Conservation (phyloP, 768 basidiomycete genomes). For the Suillus paluster region DNA sequence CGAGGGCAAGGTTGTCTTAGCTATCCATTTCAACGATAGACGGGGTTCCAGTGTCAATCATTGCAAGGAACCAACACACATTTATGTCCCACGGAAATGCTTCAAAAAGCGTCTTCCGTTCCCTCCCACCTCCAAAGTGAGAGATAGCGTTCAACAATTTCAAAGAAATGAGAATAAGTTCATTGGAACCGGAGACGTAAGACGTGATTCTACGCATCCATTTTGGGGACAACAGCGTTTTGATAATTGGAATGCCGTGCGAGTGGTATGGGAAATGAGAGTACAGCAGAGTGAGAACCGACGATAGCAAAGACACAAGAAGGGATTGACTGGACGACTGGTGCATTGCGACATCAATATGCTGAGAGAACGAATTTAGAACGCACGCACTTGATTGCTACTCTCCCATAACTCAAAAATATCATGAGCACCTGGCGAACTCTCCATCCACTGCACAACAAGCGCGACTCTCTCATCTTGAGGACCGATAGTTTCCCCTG, state of each 20-base stretch:
- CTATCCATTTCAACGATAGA: slow-evolving; percentile 88
- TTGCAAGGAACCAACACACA: slow-evolving; percentile 39
- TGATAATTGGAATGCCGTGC: slow-evolving; percentile 65
- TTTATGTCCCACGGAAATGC: slow-evolving; percentile 81
- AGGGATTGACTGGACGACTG: slow-evolving; percentile 49
- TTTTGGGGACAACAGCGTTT: slow-evolving; percentile 56
- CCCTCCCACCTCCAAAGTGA: slow-evolving; percentile 65
- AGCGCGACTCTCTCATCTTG: slow-evolving; percentile 66
- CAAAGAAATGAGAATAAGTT: slow-evolving; percentile 67
- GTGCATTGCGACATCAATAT: neutral
- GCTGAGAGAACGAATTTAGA: neutral
- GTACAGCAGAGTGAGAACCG: slow-evolving; percentile 64
- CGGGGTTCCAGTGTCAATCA: slow-evolving; percentile 79
- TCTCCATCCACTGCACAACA: slow-evolving; percentile 65
- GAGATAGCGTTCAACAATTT: slow-evolving; percentile 68
- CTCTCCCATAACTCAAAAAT: slow-evolving; percentile 68
- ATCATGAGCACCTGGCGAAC: slow-evolving; percentile 58
- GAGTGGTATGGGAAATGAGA: slow-evolving; percentile 71
- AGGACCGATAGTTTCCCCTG: slow-evolving; percentile 52
- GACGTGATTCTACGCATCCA: slow-evolving; percentile 62
- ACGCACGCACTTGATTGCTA: slow-evolving; percentile 49
- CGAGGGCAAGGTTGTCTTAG: no score
- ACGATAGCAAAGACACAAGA: slow-evolving; percentile 57
- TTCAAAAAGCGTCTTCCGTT: slow-evolving; percentile 65
- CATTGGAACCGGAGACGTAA: slow-evolving; percentile 64